These are phyloP conservation scores for Trematosphaeria pertusa DNA, from an alignment of 2,329 filamentous ascomycete species.

Conservation along the genomic window DNA sequence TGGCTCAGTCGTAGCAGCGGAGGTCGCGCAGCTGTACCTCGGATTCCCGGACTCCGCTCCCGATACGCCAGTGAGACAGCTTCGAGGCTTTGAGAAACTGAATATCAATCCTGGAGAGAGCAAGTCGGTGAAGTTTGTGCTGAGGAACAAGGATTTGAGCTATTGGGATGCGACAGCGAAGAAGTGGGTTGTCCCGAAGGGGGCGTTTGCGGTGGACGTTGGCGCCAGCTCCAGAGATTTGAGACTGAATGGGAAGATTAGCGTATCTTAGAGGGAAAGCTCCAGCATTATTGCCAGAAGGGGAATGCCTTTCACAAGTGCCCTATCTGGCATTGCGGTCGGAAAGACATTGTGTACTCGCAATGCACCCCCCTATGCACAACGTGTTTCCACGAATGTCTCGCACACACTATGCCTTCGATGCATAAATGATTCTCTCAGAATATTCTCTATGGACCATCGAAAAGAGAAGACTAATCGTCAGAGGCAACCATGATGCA, in stretches of 20 bases:
- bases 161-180: slow-evolving; percentile 28
- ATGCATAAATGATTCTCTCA: no score
- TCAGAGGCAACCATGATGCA: no score
- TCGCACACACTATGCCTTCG: no score
- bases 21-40: slow-evolving; percentile 77
- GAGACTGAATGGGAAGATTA: slow-evolving; percentile 2
- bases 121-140: slow-evolving; percentile 18
- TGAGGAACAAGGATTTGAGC: slow-evolving; percentile 27
- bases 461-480: no score
- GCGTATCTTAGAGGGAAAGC: no score
- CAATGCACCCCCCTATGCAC: no score
- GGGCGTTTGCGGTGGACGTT: slow-evolving; percentile 9
- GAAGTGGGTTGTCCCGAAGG: slow-evolving; percentile 42
- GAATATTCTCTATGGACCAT: no score
- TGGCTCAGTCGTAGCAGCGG: slow-evolving; percentile 68
- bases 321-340: no score
- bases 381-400: no score
- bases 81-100: slow-evolving; percentile 51
- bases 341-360: no score
- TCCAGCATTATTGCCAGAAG: no score
- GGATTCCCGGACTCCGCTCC: slow-evolving; percentile 62
- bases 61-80: slow-evolving; percentile 59
- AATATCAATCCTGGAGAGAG: slow-evolving; percentile 15
- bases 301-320: no score
- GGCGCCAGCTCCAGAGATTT: slow-evolving; percentile 9